Percentiles rank a stretch among this genome's conserved stretches.
Conservation (phyloP, 768 basidiomycete genomes). For the Antrodiella citrinella region DNA sequence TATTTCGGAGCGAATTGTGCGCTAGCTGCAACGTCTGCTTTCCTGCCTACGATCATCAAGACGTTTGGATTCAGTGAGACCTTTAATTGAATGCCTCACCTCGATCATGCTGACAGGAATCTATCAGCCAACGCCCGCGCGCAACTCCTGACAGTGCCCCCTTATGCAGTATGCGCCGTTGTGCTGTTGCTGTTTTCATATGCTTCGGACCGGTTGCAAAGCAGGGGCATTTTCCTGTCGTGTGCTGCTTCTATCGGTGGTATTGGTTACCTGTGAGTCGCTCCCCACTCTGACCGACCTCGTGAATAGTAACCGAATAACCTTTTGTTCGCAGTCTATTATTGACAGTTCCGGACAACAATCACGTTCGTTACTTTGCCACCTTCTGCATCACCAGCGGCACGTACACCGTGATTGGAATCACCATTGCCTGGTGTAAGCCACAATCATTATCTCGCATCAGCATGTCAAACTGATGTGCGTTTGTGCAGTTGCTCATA, state of each 20-base stretch:
- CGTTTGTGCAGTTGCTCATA: conserved; percentile 22
- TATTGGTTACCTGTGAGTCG: conserved; percentile 55
- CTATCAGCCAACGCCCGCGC: conserved; percentile 50
- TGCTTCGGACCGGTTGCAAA: conserved; percentile 59
- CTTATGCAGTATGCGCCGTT: conserved; percentile 64
- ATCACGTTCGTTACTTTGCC: conserved; percentile 67
- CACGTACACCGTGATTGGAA: conserved; percentile 69
- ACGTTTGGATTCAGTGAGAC: conserved; percentile 65
- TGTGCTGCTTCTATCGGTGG: conserved; percentile 37
- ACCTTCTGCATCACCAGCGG: conserved; percentile 71
- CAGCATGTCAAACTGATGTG: no score
- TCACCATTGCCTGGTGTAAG: conserved; percentile 74
- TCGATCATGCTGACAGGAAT: neutral
- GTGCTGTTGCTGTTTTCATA: conserved; percentile 54
- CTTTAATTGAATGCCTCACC: neutral
- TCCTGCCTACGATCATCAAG: conserved; percentile 74
- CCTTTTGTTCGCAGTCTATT: conserved; percentile 42
- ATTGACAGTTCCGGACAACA: conserved; percentile 42
- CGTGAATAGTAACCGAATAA: neutral
- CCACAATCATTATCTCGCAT: no score
- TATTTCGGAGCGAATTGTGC: conserved; percentile 76
- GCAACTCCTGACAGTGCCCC: conserved; percentile 74
- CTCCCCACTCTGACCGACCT: neutral
- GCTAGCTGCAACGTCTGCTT: conserved; percentile 73
- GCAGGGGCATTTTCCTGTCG: conserved; percentile 43